Evolutionary conservation across 768 basidiomycete genomes (phyloP), one percentile per base, ranked within the genome.

Genomic region (Pleurotus salmoneostramineus): DNA sequence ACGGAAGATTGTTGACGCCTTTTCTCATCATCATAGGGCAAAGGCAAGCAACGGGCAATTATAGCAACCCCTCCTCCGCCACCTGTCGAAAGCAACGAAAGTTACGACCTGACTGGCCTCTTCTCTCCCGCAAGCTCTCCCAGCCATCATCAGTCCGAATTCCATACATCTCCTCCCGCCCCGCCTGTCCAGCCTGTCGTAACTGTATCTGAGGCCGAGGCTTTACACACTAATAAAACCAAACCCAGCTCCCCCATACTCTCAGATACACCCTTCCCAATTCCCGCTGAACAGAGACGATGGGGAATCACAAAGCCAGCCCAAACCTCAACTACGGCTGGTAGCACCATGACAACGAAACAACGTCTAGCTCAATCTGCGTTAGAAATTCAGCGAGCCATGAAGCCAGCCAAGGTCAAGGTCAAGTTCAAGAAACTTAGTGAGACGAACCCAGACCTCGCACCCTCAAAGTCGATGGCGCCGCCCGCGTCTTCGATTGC

Each of bases 341-440:
- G 68, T 35, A 76, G 72, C 58, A 72, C 74, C 7, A 72, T 84
- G 32, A 71, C 75, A 36, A 84, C 81, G 1, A 84, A 84, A 63
- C 77, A 81, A 52, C 74, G 80, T 5, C 63, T 84, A 4, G 71
- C 74, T 27, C 72, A 74, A 44, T 72, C 70, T 7, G 76, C 79
- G 11, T 65, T 75, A 21, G 70, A 66, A 6, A 74, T 72, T 17
- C 63, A 66, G 10, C 61, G 61, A 2, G 75, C 81, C 0, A 36
- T 60, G 47, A 63, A 61, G 40, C 35, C 50, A 10, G 21, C 61
- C 7, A 49, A 48, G 15, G 59, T 81, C 7, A 74, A 69, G 33
- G 80, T 83, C 7, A 74, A 69, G 32, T 80, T 83, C 64, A 82
- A 77, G 65, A 83, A 80, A 63, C 71, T 56, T 21, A 42, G 11